phyloP scores from a whole-genome alignment of 305 asterid genomes.

The Plantago coronopus region DNA sequence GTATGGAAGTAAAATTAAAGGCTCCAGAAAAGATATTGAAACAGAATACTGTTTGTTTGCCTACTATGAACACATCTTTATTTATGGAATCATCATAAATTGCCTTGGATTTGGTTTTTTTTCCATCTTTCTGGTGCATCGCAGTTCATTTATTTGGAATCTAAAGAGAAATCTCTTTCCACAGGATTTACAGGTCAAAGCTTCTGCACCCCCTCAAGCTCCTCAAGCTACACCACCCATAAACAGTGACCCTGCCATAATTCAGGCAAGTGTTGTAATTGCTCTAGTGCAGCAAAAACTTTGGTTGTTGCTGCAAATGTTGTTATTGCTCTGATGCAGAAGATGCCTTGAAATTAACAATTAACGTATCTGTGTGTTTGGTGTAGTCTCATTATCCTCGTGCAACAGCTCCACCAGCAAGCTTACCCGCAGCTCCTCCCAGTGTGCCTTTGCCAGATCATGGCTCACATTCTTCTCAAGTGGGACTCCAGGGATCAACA shows the following conservation, averaged over 20 bases:
- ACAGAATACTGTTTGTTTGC: no score
- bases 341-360: constrained; percentile 15
- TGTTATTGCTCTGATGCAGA: constrained; percentile 13
- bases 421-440: constrained; percentile 62
- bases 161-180: constrained; percentile 14
- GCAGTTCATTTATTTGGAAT: constrained; percentile 2
- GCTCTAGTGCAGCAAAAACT: constrained; percentile 15
- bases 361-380: constrained; percentile 24
- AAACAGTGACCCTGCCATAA: constrained; percentile 90
- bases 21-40: no score
- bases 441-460: constrained; percentile 50
- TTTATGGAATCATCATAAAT: not conserved
- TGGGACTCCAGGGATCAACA: constrained; percentile 58
- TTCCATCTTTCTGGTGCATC: constrained; percentile 1
- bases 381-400: constrained; percentile 89
- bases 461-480: constrained; percentile 54
- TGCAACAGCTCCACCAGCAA: constrained; percentile 54
- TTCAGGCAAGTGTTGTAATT: constrained; percentile 59
- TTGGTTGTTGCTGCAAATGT: constrained; percentile 4
- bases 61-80: no score
- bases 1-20: no score
- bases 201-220: constrained; percentile 84
- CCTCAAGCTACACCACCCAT: constrained; percentile 61
- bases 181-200: constrained; percentile 91
- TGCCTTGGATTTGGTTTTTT: not conserved